Conservation (phyloP, 768 basidiomycete species). For the Boletales sp. region DNA sequence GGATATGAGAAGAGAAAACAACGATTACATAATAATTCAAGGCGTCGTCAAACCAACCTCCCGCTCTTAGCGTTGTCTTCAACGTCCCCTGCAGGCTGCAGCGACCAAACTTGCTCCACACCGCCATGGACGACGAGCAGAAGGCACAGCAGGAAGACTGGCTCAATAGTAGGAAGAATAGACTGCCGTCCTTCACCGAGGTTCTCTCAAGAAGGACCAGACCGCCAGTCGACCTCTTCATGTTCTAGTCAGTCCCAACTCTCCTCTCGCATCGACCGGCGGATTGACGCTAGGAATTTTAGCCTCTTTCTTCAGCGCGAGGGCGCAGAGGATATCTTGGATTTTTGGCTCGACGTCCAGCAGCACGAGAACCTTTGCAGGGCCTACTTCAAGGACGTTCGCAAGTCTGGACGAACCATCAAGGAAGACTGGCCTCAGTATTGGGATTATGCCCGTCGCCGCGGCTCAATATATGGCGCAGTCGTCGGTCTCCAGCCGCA, state of each 20-base stretch:
- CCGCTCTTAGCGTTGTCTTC: conserved; percentile 15
- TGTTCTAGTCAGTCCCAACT: conserved; percentile 82
- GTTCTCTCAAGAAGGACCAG: conserved; percentile 87
- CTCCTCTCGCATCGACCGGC: not conserved
- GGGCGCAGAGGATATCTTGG: conserved; percentile 92
- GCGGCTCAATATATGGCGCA: conserved; percentile 92
- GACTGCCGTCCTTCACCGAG: conserved; percentile 85
- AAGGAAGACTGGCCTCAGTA: conserved; percentile 99
- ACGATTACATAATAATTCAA: conserved; percentile 24
- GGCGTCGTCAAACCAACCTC: conserved; percentile 8
- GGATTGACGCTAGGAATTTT: conserved; percentile 7
- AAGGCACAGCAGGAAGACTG: conserved; percentile 63
- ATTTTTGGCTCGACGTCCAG: conserved; percentile 99
- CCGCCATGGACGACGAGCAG: conserved; percentile 53
- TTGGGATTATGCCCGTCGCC: conserved; percentile 86
- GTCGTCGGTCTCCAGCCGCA: conserved; percentile 72
- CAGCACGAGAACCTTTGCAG: conserved; percentile 99
- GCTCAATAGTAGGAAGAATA: conserved; percentile 65
- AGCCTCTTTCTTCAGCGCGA: conserved; percentile 96
- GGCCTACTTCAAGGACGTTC: conserved; percentile 98
- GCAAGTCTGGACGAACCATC: conserved; percentile 89
- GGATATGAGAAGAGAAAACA: conserved; percentile 22
- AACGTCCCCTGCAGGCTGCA: conserved; percentile 9
- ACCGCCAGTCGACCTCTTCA: conserved; percentile 96
- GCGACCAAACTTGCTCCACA: conserved; percentile 2